Percentiles rank a stretch among this genome's conserved stretches.
phyloP scores from a whole-genome alignment of 345 rosid genomes.

The Melaleuca alternifolia region DNA sequence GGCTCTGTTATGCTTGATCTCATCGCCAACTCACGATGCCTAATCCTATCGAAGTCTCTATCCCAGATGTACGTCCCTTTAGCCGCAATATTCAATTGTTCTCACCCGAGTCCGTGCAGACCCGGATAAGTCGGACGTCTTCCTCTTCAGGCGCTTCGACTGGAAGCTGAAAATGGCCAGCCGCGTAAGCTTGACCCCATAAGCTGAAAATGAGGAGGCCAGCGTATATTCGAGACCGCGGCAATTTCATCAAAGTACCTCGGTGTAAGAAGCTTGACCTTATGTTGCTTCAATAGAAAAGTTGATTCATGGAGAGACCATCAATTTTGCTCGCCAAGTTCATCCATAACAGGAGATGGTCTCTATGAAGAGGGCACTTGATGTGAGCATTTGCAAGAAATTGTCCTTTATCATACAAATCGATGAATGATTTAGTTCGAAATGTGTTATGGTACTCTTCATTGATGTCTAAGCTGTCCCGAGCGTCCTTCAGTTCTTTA shows the following conservation, averaged over 20 bases:
- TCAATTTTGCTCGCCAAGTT: not conserved
- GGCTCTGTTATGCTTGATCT: not conserved
- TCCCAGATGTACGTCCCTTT: not conserved
- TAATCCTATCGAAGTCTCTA: not conserved
- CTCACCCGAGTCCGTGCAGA: not conserved
- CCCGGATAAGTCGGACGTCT: too few relatives aligned
- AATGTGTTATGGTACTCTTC: not conserved
- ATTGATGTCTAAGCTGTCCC: not conserved
- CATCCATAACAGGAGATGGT: not conserved
- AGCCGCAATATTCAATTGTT: not conserved
- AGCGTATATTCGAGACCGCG: not conserved
- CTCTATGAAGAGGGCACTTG: not conserved
- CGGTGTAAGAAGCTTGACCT: not conserved
- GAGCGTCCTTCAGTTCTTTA: not conserved
- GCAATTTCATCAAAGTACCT: not conserved
- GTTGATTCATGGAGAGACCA: not conserved
- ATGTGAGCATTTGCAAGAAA: not conserved
- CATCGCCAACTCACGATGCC: not conserved
- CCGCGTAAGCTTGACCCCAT: too few relatives aligned
- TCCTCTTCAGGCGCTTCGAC: too few relatives aligned
- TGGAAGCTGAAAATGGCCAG: too few relatives aligned
- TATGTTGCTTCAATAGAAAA: not conserved
- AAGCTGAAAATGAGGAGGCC: not conserved
- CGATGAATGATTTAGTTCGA: not conserved
- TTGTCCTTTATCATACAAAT: not conserved